A percentile compares a stretch with the other conserved stretches of the same genome.
Conservation (phyloP, 169 alveolate genomes). For the Neospora caninum region DNA sequence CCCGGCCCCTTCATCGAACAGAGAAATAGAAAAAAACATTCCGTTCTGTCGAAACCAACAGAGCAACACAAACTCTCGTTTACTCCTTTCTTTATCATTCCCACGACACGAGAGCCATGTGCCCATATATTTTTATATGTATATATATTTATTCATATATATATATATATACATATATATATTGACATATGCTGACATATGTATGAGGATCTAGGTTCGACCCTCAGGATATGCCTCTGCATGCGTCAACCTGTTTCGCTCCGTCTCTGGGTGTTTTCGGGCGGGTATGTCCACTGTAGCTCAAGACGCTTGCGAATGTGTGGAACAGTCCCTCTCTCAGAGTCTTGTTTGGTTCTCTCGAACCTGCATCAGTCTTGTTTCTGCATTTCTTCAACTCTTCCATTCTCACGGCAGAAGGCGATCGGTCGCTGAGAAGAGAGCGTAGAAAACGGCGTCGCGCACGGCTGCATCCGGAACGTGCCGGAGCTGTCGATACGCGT, state of each 20-base stretch:
- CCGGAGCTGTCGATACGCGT: constrained; percentile 11
- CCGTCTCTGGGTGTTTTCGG: no score
- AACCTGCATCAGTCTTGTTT: no score
- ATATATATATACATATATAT: not conserved
- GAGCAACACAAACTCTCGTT: not conserved
- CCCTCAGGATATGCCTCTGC: no score
- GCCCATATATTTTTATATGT: not conserved
- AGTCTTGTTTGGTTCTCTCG: no score
- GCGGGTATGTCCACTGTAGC: no score
- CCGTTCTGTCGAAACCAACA: not conserved
- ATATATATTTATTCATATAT: not conserved
- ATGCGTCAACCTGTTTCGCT: not conserved
- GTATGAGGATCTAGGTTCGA: no score
- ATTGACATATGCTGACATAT: not conserved
- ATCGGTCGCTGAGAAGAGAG: not conserved
- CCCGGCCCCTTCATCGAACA: not conserved
- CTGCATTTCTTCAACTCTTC: no score
- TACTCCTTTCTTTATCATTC: no score
- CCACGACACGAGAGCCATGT: no score
- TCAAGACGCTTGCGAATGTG: no score
- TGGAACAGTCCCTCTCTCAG: no score
- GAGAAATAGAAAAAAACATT: not conserved
- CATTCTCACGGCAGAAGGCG: constrained; percentile 10
- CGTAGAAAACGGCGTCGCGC: not conserved
- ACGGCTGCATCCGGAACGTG: not conserved